Evolutionary conservation across 1,284 basidiomycete species (phyloP).

Genomic region (Sutorius eximius): DNA sequence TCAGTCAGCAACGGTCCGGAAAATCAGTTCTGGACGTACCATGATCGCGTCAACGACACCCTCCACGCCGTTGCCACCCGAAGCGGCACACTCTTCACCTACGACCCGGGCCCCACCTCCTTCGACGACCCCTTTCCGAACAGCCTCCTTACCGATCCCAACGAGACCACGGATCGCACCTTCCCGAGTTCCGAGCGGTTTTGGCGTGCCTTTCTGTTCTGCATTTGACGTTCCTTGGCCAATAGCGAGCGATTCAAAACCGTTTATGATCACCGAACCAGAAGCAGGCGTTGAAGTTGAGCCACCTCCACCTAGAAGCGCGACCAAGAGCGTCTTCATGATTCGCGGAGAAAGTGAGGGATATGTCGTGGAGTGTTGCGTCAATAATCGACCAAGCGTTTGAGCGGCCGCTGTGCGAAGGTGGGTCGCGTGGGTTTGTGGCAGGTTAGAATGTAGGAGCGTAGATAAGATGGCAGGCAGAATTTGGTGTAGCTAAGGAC

Average conservation of each 20-base stretch:
- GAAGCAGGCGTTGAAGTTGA: constrained; percentile 10
- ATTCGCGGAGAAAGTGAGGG: constrained; percentile 86
- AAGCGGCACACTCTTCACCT: constrained; percentile 55
- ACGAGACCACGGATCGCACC: constrained; percentile 84
- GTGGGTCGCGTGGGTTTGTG: constrained; percentile 53
- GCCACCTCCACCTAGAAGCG: constrained; percentile 53
- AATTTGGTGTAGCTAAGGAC: constrained; percentile 86
- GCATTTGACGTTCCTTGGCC: constrained; percentile 12
- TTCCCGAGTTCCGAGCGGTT: constrained; percentile 75
- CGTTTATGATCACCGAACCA: constrained; percentile 24
- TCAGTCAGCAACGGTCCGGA: not conserved
- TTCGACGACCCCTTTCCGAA: constrained; percentile 76
- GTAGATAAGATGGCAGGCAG: constrained; percentile 91
- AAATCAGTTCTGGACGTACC: constrained; percentile 39
- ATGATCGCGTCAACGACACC: constrained; percentile 55
- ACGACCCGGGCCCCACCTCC: constrained; percentile 72
- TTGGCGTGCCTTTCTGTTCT: constrained; percentile 49
- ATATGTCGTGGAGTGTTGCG: constrained; percentile 78
- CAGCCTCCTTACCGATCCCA: constrained; percentile 81
- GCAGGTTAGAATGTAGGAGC: constrained; percentile 83
- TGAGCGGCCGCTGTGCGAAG: constrained; percentile 78
- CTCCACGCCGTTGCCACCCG: constrained; percentile 39
- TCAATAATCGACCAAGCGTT: constrained; percentile 79
- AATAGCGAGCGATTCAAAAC: constrained; percentile 30
- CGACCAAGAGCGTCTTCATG: constrained; percentile 89